Conservation (phyloP, 768 basidiomycete genomes). For the Boletus barrowsii region DNA sequence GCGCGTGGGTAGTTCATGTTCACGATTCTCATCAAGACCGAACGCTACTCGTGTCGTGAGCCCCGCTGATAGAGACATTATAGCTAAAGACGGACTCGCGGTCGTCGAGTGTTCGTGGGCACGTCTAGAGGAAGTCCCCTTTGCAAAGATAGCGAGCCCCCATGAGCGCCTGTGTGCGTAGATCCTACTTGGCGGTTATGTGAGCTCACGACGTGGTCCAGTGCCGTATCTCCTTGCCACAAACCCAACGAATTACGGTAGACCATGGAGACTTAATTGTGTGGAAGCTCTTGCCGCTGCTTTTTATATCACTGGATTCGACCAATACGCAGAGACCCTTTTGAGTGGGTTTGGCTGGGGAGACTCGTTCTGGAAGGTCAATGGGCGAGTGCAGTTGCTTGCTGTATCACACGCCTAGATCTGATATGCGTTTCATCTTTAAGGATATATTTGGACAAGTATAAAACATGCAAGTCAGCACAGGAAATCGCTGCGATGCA, state of each 20-base stretch:
- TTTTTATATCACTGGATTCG: slow-evolving; percentile 90
- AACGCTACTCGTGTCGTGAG: slow-evolving; percentile 77
- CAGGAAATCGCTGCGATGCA: slow-evolving; percentile 60
- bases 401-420: neutral
- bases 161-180: slow-evolving; percentile 84
- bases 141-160: slow-evolving; percentile 88
- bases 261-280: slow-evolving; percentile 94
- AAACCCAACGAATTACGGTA: slow-evolving; percentile 97
- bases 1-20: neutral
- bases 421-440: neutral
- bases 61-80: slow-evolving; percentile 80
- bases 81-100: slow-evolving; percentile 73
- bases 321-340: slow-evolving; percentile 73
- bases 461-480: slow-evolving; percentile 66
- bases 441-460: slow-evolving; percentile 60
- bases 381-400: slow-evolving; percentile 45
- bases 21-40: slow-evolving; percentile 50
- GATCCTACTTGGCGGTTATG: neutral
- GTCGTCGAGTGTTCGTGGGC: slow-evolving; percentile 99
- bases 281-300: slow-evolving; percentile 93
- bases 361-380: slow-evolving; percentile 81
- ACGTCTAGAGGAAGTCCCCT: slow-evolving; percentile 90
- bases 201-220: slow-evolving; percentile 31
- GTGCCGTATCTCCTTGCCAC: slow-evolving; percentile 95
- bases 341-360: slow-evolving; percentile 91